A percentile compares a stretch with the other conserved stretches of the same genome.
Evolutionary conservation across 176 grass and related monocot genomes (phyloP).

Genomic region (Otatea glauca): DNA sequence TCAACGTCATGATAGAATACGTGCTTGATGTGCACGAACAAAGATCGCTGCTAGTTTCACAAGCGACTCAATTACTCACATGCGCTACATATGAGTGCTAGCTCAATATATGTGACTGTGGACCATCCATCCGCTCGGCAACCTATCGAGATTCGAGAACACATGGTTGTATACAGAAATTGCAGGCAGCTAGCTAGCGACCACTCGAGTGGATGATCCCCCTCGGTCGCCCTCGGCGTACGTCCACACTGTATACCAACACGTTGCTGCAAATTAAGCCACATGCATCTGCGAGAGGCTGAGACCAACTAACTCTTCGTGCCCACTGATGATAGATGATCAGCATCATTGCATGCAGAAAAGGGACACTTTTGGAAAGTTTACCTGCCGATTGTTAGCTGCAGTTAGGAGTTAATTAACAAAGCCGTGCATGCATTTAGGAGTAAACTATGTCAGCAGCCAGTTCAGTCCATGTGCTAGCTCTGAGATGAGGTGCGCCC

Average conservation of each 20-base stretch:
- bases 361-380: conserved; percentile 1
- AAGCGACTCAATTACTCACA: neutral
- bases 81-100: neutral
- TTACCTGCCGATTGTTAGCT: neutral
- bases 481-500: neutral
- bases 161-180: neutral
- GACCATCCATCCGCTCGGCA: neutral
- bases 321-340: neutral
- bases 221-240: neutral
- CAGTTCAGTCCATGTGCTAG: neutral
- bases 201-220: neutral
- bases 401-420: neutral
- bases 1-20: neutral
- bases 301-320: neutral
- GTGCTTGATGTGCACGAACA: neutral
- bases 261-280: conserved; percentile 20
- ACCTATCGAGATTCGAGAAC: neutral
- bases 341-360: conserved; percentile 29
- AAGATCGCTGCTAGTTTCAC: neutral
- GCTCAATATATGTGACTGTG: neutral
- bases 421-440: neutral
- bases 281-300: neutral
- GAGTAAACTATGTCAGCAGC: neutral
- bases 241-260: neutral
- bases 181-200: neutral